Percentiles rank a stretch among this genome's conserved stretches.
These are phyloP conservation scores for Bryoglossum gracile DNA, from an alignment of 495 filamentous ascomycete species.

Conservation along the genomic window DNA sequence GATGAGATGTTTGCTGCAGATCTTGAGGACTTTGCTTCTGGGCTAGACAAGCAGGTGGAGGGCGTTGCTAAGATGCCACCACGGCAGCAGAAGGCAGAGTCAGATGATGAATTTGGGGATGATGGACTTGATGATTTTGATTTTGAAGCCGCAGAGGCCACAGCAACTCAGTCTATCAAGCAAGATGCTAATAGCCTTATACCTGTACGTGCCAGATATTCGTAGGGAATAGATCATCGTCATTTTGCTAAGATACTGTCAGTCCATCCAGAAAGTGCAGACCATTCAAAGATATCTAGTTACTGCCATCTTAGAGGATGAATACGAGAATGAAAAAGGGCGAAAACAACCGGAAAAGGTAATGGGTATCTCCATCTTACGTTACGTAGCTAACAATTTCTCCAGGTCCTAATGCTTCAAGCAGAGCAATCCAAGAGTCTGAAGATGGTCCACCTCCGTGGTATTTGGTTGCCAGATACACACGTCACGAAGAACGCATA, in stretches of 20 bases:
- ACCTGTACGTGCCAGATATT: constrained; percentile 43
- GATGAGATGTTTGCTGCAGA: constrained; percentile 53
- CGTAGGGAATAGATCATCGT: constrained; percentile 18
- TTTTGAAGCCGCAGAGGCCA: constrained; percentile 53
- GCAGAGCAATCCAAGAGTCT: constrained; percentile 58
- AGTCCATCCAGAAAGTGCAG: constrained; percentile 50
- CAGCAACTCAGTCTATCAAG: constrained; percentile 42
- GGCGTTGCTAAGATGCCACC: not conserved
- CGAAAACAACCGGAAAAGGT: constrained; percentile 65
- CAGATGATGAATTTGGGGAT: constrained; percentile 42
- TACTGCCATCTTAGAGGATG: constrained; percentile 57
- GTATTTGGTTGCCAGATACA: constrained; percentile 77
- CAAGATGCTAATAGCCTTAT: constrained; percentile 20
- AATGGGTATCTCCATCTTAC: not conserved
- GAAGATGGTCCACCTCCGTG: constrained; percentile 69
- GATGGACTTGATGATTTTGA: constrained; percentile 66
- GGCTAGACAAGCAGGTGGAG: constrained; percentile 38
- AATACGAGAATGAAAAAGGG: constrained; percentile 56
- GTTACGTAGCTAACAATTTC: not conserved
- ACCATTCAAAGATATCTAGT: constrained; percentile 79
- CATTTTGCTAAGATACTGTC: constrained; percentile 37
- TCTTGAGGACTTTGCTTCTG: constrained; percentile 48
- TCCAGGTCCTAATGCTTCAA: constrained; percentile 66
- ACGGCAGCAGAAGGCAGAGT: not conserved
- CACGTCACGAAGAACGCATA: constrained; percentile 63